phyloP scores from a whole-genome alignment of 2,329 filamentous ascomycete species.

The Mariannaea sp. region DNA sequence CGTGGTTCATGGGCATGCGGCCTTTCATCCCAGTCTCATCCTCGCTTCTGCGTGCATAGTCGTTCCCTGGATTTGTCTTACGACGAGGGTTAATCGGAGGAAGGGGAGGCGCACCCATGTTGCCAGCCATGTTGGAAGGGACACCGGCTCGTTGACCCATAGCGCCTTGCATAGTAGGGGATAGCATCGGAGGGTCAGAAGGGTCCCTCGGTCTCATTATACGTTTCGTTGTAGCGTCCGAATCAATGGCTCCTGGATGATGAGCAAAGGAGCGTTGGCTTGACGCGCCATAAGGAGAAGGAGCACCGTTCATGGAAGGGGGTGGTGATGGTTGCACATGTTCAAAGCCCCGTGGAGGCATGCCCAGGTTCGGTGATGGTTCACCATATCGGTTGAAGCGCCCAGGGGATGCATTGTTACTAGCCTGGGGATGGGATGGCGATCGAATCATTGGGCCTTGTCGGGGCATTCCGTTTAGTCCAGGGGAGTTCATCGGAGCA shows the following conservation, averaged over 20 bases:
- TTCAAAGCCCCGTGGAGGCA: conserved; percentile 40
- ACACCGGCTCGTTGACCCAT: conserved; percentile 45
- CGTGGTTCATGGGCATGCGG: conserved; percentile 31
- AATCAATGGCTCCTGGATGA: conserved; percentile 13
- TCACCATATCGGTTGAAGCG: conserved; percentile 33
- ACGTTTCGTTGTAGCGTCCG: conserved; percentile 40
- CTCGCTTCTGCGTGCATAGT: conserved; percentile 42
- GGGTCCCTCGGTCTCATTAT: conserved; percentile 54
- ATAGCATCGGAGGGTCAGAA: conserved; percentile 56
- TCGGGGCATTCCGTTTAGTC: conserved; percentile 35
- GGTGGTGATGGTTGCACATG: conserved; percentile 51
- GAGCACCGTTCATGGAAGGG: conserved; percentile 41
- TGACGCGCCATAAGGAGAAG: conserved; percentile 24
- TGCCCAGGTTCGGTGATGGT: conserved; percentile 19
- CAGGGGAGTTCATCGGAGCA: conserved; percentile 30
- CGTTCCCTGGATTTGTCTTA: conserved; percentile 49
- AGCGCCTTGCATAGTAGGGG: conserved; percentile 51
- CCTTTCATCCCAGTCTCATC: conserved; percentile 38
- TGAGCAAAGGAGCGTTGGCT: conserved; percentile 22
- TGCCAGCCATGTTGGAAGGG: conserved; percentile 46
- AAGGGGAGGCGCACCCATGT: conserved; percentile 52
- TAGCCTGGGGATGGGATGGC: conserved; percentile 48
- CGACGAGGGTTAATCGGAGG: conserved; percentile 65
- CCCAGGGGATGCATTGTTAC: conserved; percentile 25
- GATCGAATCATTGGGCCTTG: conserved; percentile 47